Evolutionary conservation across 345 rosid genomes (phyloP).

Genomic region (Cardamine resedifolia): DNA sequence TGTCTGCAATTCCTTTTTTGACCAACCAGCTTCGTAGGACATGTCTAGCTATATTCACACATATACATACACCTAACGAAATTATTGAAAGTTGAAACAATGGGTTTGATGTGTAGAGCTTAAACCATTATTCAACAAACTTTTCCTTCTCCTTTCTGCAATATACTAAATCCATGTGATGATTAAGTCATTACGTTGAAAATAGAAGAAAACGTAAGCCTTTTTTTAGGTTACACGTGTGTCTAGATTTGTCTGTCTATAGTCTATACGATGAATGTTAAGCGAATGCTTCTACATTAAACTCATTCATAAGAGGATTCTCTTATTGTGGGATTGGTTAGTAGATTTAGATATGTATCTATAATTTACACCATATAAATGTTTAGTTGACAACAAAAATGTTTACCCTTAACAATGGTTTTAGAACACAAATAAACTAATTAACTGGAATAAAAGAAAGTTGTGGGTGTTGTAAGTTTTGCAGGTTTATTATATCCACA

Average conservation of each 20-base stretch:
- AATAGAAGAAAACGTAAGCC: background rate
- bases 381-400: too few species aligned
- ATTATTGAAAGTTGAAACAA: conserved; percentile 15
- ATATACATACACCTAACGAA: conserved; percentile 16
- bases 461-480: background rate
- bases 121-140: conserved; percentile 24
- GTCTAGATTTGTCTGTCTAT: background rate
- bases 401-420: background rate
- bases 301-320: background rate
- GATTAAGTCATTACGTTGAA: conserved; percentile 15
- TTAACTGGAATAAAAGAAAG: background rate
- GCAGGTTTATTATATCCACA: background rate
- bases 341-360: background rate
- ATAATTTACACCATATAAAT: background rate
- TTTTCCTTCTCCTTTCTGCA: background rate
- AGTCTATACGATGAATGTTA: background rate
- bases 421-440: background rate
- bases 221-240: conserved; percentile 3
- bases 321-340: background rate
- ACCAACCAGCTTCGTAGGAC: conserved; percentile 9
- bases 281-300: background rate
- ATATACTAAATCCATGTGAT: conserved; percentile 5
- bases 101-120: conserved; percentile 23
- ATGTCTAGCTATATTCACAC: conserved; percentile 27
- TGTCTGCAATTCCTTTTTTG: conserved; percentile 1